Conservation (phyloP, 2,329 filamentous ascomycete genomes). For the Fonsecaea nubica region DNA sequence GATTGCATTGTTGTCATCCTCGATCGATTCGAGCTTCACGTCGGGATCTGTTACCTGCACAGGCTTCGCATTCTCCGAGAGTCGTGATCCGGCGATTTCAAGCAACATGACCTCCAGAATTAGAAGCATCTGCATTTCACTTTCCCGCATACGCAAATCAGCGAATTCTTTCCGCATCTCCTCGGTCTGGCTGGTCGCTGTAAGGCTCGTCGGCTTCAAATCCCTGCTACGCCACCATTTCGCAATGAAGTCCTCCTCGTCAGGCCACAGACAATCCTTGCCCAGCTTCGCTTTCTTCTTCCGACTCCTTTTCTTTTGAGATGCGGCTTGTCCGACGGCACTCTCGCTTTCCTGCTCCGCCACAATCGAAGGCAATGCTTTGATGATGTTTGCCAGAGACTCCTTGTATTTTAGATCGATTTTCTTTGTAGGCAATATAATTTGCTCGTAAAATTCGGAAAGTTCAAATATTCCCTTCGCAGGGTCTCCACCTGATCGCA, state of each 20-base stretch:
- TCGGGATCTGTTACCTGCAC: slow-evolving; percentile 49
- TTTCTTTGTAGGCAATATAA: slow-evolving; percentile 53
- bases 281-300: slow-evolving; percentile 52
- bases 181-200: slow-evolving; percentile 2
- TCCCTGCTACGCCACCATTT: slow-evolving; percentile 56
- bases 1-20: slow-evolving; percentile 35
- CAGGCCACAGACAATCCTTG: slow-evolving; percentile 55
- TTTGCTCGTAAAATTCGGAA: slow-evolving; percentile 50
- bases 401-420: slow-evolving; percentile 57
- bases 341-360: slow-evolving; percentile 41
- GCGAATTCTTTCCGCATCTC: slow-evolving; percentile 49
- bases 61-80: slow-evolving; percentile 40
- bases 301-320: slow-evolving; percentile 39
- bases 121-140: slow-evolving; percentile 57
- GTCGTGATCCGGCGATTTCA: slow-evolving; percentile 41
- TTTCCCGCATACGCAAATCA: slow-evolving; percentile 56
- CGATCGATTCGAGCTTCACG: slow-evolving; percentile 46
- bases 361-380: slow-evolving; percentile 41
- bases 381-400: slow-evolving; percentile 50
- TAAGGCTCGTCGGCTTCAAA: slow-evolving; percentile 18
- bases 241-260: slow-evolving; percentile 51
- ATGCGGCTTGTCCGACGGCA: slow-evolving; percentile 15
- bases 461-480: slow-evolving; percentile 42
- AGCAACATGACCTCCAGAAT: slow-evolving; percentile 56
- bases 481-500: slow-evolving; percentile 43